Base-by-base conservation (phyloP, 23 red algal genomes). In the Gracilaria caudata region DNA sequence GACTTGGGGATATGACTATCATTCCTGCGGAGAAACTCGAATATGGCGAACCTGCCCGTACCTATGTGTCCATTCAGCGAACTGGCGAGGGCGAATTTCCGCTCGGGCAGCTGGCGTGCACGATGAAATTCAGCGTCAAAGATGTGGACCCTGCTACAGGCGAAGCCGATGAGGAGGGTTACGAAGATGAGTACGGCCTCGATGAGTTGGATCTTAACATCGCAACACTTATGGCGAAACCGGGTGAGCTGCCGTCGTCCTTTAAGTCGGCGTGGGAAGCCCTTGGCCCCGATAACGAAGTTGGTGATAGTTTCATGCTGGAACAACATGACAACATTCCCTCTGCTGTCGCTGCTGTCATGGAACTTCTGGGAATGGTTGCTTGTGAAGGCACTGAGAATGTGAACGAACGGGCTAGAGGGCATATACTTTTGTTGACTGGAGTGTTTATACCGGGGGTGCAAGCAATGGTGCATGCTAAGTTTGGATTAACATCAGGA, bases 181-280 rank as follows among this genome's bases (percentile, higher is more conserved):
- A 92, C 54, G 85, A 89, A 51, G 97, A 99, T 71, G 93, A 95
- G 23, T 99, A 95, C 65, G 76, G 64, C 39, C 40, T 99, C 33
- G 97, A 99, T 47, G 92, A 93, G 19, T 68, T 99, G 66, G 81
- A 78, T 26, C 54, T 99, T 41, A 85, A 61, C 11, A 90, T 94
- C 51, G 73, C 60, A 28, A 76, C 95, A 80, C 94, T 95, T 17
- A 95, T 99, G 88, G 77, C 72, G 7, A 78, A 86, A 59, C 82
- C 90, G n/a, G 82, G 57, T 9, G 93, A 89, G 73, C 76, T 84
- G 4, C 77, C 84, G 21, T 68, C 39, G 17, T 86, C 77, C 23
- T 99, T 99, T 79, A 90, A 91, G 68, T 53, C 64, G 19, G 86
- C 91, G 46, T 99, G 97, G 97, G 95, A 98, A 75, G 88, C 80